phyloP scores from a whole-genome alignment of 257 asterid genomes.

The Solanum virginianum region DNA sequence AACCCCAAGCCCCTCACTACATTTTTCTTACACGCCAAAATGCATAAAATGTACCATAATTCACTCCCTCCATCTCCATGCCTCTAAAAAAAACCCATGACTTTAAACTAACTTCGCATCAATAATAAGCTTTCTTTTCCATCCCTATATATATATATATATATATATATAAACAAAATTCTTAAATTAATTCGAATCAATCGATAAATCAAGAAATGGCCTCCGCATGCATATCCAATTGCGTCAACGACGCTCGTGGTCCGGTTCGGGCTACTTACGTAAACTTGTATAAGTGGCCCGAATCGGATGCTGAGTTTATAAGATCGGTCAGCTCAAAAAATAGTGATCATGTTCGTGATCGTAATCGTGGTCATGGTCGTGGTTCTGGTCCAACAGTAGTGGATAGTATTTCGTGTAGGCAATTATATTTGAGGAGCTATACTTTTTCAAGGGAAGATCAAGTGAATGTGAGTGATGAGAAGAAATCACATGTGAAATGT shows the following conservation, averaged over 20 bases:
- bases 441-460: slow-evolving; percentile 67
- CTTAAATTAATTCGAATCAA: not conserved
- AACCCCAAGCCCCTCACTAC: not conserved
- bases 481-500: slow-evolving; percentile 19
- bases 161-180: not conserved
- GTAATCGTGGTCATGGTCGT: slow-evolving; percentile 5
- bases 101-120: not conserved
- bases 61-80: not conserved
- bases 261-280: slow-evolving; percentile 61
- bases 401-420: slow-evolving; percentile 76
- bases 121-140: not conserved
- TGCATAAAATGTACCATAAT: not conserved
- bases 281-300: slow-evolving; percentile 85
- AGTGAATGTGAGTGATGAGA: slow-evolving; percentile 11
- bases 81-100: not conserved
- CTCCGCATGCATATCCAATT: slow-evolving; percentile 40
- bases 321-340: slow-evolving; percentile 34
- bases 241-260: slow-evolving; percentile 29
- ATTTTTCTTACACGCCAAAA: not conserved
- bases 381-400: slow-evolving; percentile 36
- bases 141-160: not conserved
- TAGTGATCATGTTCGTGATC: not conserved
- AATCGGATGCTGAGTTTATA: slow-evolving; percentile 71
- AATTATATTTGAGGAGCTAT: slow-evolving; percentile 73
- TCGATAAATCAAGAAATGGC: slow-evolving; percentile 6